Percentiles rank a stretch among this genome's conserved stretches.
phyloP scores from a whole-genome alignment of 2,329 filamentous ascomycete genomes.

The Plectosphaerella sp. region DNA sequence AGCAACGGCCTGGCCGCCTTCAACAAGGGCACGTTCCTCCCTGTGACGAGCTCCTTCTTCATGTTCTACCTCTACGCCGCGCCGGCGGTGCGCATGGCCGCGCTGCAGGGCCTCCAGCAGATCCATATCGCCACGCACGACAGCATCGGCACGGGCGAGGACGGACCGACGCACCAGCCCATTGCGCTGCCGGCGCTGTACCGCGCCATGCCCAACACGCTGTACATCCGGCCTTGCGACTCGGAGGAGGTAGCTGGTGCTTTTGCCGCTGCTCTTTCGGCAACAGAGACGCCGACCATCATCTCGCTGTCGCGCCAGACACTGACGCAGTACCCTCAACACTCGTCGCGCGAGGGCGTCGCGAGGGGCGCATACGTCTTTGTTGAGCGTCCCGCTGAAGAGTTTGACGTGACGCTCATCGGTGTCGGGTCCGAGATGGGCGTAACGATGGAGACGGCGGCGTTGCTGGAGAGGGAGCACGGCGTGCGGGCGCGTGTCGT shows the following conservation, averaged over 20 bases:
- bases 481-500: conserved; percentile 33
- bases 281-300: conserved; percentile 35
- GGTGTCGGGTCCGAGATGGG: conserved; percentile 31
- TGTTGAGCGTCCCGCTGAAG: conserved; percentile 25
- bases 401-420: conserved; percentile 39
- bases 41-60: conserved; percentile 56
- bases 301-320: conserved; percentile 43
- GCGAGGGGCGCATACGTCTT: conserved; percentile 42
- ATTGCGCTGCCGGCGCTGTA: conserved; percentile 53
- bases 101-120: conserved; percentile 47
- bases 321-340: conserved; percentile 31
- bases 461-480: conserved; percentile 31
- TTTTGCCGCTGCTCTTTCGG: conserved; percentile 42
- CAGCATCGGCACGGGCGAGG: conserved; percentile 54
- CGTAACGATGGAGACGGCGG: conserved; percentile 26
- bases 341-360: conserved; percentile 34
- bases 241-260: conserved; percentile 54
- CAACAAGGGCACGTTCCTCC: conserved; percentile 48
- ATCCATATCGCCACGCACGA: conserved; percentile 61
- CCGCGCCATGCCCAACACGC: conserved; percentile 58
- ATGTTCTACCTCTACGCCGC: conserved; percentile 52
- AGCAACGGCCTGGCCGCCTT: conserved; percentile 57
- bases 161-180: conserved; percentile 60
- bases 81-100: conserved; percentile 15
- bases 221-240: conserved; percentile 57